These are phyloP conservation scores for Mycosphaerella sp. DNA, from an alignment of 2,329 filamentous ascomycete species.

Conservation along the genomic window DNA sequence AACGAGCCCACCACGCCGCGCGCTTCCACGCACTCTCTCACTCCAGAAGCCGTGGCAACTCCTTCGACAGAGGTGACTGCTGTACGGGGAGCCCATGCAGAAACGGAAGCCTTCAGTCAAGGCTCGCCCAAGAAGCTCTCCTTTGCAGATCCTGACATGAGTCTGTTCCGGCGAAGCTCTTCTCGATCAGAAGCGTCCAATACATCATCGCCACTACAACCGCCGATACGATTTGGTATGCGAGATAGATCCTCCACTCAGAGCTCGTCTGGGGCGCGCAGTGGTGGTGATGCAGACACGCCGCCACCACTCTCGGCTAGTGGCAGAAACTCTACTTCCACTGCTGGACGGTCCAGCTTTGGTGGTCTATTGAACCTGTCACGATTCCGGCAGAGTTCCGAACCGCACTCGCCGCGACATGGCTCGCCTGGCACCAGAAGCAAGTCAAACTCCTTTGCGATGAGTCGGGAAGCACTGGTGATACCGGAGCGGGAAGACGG, in stretches of 20 bases:
- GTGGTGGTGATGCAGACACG: conserved; percentile 64
- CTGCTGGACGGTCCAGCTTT: conserved; percentile 81
- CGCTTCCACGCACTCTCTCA: conserved; percentile 30
- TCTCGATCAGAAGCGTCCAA: conserved; percentile 60
- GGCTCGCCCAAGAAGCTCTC: conserved; percentile 45
- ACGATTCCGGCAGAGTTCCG: conserved; percentile 74
- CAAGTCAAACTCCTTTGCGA: conserved; percentile 75
- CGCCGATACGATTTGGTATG: conserved; percentile 52
- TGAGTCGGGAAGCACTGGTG: conserved; percentile 61
- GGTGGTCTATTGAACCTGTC: conserved; percentile 76
- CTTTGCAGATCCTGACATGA: conserved; percentile 41
- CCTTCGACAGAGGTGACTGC: conserved; percentile 15
- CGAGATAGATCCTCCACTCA: conserved; percentile 83
- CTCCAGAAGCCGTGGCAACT: conserved; percentile 18
- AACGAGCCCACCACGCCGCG: conserved; percentile 34
- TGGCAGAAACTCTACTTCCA: conserved; percentile 72
- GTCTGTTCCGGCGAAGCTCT: conserved; percentile 55
- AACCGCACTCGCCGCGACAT: conserved; percentile 59
- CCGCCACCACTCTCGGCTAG: conserved; percentile 51
- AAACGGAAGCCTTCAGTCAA: conserved; percentile 21
- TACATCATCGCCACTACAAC: conserved; percentile 51
- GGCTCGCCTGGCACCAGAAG: conserved; percentile 68
- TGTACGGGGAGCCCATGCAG: conserved; percentile 27
- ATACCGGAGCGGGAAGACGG: conserved; percentile 77
- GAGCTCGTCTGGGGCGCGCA: conserved; percentile 65